Evolutionary conservation across 495 filamentous ascomycete species (phyloP), one percentile per base, ranked within the genome.

Genomic region (Neurospora tetrasperma): DNA sequence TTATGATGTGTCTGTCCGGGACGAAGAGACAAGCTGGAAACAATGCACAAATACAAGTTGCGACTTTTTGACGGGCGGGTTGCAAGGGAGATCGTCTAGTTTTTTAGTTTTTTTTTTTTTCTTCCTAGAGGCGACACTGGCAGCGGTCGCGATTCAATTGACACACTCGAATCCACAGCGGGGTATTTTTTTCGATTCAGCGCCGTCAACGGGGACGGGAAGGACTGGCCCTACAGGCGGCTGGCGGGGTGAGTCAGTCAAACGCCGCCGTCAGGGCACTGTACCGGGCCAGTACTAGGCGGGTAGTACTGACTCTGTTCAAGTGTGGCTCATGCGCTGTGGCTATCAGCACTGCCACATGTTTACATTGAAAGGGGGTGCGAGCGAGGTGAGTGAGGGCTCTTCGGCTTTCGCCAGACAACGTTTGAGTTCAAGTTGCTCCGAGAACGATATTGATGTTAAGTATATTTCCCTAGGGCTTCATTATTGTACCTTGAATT

Each of bases 1-100:
- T 80, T 69, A 59, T 70, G 16, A 18, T n/a, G 23, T 71, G 40
- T 71, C n/a, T 71, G 42, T 18, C 41, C 40, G 42, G 40, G 54
- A 40, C 38, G 31, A 35, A 59, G 11, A 11, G 48, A 59, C 48
- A 59, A 27, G 48, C 48, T 16, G 5, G 10, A 27, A 54, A 31
- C 20, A 11, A 59, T 31, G 48, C 48, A 23, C 23, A 59, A 14
- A 27, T 59, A 59, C 44, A 59, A 59, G 48, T 59, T 59, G 48
- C 54, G 54, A 16, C 54, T 66, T 66, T 66, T 66, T 23, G 5
- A 31, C 35, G 54, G 54, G 31, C 23, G 31, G 14, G 27, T 66
- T 66, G 54, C 54, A 66, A 66, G 54, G 54, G 54, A 62, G 54
- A 23, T 6, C 27, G 54, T 35, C 54, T 62, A 62, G 2, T 31